phyloP scores from a whole-genome alignment of 208 protist genomes.

The Lotmaria passim region DNA sequence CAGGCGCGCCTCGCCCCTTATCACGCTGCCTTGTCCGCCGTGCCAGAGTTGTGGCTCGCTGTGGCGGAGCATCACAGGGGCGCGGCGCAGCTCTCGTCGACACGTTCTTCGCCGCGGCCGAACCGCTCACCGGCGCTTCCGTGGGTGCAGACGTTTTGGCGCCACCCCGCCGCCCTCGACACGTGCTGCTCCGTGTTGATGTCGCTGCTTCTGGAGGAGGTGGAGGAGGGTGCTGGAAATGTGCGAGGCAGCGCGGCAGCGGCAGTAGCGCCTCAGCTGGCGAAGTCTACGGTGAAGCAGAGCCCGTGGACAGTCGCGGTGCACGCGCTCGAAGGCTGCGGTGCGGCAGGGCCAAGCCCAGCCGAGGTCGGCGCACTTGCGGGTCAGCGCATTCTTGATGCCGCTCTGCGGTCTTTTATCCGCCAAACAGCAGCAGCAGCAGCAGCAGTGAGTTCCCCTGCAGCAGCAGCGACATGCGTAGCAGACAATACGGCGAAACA shows the following conservation, averaged over 20 bases:
- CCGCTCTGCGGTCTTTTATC: conserved; percentile 2
- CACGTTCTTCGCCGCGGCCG: neutral
- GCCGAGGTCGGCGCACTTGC: conserved; percentile 13
- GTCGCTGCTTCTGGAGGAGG: conserved; percentile 43
- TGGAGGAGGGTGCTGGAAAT: neutral
- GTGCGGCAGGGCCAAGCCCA: too few species aligned
- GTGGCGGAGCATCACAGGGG: neutral
- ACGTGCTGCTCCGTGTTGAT: conserved; percentile 56
- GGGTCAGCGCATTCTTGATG: conserved; percentile 27
- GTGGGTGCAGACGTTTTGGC: conserved; percentile 53
- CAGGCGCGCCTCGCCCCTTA: conserved; percentile 13
- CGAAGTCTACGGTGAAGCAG: neutral
- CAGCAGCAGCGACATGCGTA: neutral
- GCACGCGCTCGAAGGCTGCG: neutral
- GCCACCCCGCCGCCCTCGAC: conserved; percentile 57
- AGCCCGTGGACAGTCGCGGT: neutral
- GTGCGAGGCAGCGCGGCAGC: neutral
- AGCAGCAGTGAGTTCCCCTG: neutral
- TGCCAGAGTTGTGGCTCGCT: conserved; percentile 9
- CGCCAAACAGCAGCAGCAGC: neutral
- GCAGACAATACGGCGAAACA: neutral
- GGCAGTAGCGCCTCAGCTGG: too few species aligned
- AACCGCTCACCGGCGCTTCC: neutral
- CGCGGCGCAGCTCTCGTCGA: neutral
- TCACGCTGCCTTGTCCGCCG: conserved; percentile 27